Evolutionary conservation across 202 grass and related monocot genomes (phyloP).

Genomic region (Setaria viridis): DNA sequence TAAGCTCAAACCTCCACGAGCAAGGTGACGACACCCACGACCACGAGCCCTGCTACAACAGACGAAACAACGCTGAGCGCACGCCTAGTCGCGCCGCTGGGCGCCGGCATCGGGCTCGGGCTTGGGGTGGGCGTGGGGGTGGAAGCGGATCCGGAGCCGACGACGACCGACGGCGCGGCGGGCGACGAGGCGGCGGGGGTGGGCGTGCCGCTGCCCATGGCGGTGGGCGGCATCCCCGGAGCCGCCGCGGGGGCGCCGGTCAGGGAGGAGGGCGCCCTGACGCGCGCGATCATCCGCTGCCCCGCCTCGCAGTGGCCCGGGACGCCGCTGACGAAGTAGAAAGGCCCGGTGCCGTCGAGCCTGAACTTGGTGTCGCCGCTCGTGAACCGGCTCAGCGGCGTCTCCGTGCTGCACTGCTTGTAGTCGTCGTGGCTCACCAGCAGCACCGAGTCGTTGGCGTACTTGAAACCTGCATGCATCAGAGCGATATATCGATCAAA

Average conservation of each 20-base stretch:
- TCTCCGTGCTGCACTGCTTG: slow-evolving; percentile 61
- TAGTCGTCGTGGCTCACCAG: slow-evolving; percentile 65
- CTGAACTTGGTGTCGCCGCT: slow-evolving; percentile 66
- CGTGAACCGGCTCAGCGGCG: slow-evolving; percentile 50
- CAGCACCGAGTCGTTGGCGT: slow-evolving; percentile 74
- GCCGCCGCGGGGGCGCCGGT: slow-evolving; percentile 31
- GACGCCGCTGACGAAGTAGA: slow-evolving; percentile 84
- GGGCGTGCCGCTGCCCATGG: background rate
- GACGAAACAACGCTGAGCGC: background rate
- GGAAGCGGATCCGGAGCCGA: background rate
- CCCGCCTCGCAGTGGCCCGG: slow-evolving; percentile 66
- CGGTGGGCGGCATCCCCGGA: slow-evolving; percentile 54
- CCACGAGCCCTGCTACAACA: background rate
- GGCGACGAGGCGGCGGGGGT: slow-evolving; percentile 1
- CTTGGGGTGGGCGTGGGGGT: background rate
- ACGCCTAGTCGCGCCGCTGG: slow-evolving; percentile 23
- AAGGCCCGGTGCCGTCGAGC: slow-evolving; percentile 50
- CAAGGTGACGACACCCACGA: background rate
- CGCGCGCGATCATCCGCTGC: slow-evolving; percentile 71
- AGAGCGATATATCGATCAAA: background rate
- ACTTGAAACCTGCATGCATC: slow-evolving; percentile 67
- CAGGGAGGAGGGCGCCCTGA: slow-evolving; percentile 46
- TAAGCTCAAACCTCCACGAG: slow-evolving; percentile 32
- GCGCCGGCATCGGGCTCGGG: background rate
- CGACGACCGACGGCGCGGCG: background rate